phyloP scores from a whole-genome alignment of 2,329 filamentous ascomycete genomes.

The Ceratocystis lukuohia region DNA sequence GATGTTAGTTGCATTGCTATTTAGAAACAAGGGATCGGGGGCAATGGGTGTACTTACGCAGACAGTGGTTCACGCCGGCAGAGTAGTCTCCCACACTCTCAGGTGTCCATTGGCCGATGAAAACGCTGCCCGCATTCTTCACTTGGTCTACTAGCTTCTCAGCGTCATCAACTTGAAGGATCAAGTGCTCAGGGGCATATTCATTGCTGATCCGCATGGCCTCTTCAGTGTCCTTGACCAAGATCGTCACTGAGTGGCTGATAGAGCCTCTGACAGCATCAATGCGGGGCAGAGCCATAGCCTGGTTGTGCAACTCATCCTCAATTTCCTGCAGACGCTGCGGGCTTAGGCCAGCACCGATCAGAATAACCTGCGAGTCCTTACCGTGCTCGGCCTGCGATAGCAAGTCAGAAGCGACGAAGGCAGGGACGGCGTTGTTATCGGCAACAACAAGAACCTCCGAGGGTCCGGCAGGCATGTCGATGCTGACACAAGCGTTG shows the following conservation, averaged over 20 bases:
- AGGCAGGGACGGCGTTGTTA: constrained; percentile 73
- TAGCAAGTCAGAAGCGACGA: constrained; percentile 86
- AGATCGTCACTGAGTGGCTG: constrained; percentile 77
- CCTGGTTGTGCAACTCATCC: constrained; percentile 78
- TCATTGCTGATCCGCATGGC: constrained; percentile 76
- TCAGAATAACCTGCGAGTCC: constrained; percentile 86
- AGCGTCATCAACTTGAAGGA: constrained; percentile 73
- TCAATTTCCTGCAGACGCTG: constrained; percentile 69
- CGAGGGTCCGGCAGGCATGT: constrained; percentile 95
- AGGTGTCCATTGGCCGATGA: constrained; percentile 90
- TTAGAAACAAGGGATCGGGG: not conserved
- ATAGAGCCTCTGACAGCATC: constrained; percentile 88
- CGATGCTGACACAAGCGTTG: constrained; percentile 85
- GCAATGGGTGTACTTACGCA: constrained; percentile 53
- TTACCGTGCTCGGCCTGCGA: constrained; percentile 95
- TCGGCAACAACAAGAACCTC: constrained; percentile 96
- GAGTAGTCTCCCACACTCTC: constrained; percentile 98
- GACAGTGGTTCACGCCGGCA: constrained; percentile 90
- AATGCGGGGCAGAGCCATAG: constrained; percentile 72
- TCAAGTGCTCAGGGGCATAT: constrained; percentile 93
- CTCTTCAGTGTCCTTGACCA: constrained; percentile 55
- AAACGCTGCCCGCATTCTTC: constrained; percentile 89
- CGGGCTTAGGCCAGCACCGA: constrained; percentile 68
- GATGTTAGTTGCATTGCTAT: constrained; percentile 21
- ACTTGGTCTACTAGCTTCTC: constrained; percentile 62